phyloP scores from a whole-genome alignment of 2,329 filamentous ascomycete species.

The Davidsoniella virescens region DNA sequence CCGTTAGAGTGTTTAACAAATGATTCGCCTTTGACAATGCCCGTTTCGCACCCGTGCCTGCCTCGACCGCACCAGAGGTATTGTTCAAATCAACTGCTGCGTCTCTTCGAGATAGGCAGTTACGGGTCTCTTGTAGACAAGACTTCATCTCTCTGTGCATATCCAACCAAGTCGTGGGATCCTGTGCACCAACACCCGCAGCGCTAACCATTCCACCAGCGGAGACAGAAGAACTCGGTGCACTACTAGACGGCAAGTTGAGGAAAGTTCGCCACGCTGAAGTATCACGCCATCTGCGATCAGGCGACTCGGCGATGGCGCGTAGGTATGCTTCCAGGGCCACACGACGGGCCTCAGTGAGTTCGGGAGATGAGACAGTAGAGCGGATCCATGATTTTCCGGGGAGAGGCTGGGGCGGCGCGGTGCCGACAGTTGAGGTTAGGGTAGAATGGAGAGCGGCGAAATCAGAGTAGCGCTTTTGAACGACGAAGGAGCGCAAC shows the following conservation, averaged over 20 bases:
- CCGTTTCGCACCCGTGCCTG: constrained; percentile 58
- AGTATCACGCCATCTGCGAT: constrained; percentile 60
- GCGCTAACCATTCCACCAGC: constrained; percentile 28
- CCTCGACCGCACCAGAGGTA: constrained; percentile 36
- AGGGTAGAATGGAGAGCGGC: constrained; percentile 47
- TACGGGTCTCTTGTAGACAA: constrained; percentile 49
- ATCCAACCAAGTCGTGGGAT: constrained; percentile 60
- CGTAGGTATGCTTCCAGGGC: constrained; percentile 57
- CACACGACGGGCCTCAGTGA: constrained; percentile 53
- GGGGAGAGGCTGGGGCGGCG: constrained; percentile 53
- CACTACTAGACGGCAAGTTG: constrained; percentile 43
- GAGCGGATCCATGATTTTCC: constrained; percentile 63
- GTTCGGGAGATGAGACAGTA: constrained; percentile 50
- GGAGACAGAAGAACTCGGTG: constrained; percentile 31
- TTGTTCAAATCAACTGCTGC: constrained; percentile 26
- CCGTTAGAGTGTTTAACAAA: constrained; percentile 45
- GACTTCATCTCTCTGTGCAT: constrained; percentile 58
- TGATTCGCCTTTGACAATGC: constrained; percentile 52
- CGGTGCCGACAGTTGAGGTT: constrained; percentile 37
- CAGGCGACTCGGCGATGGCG: constrained; percentile 55
- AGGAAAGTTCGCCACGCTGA: constrained; percentile 58
- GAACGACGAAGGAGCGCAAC: constrained; percentile 56
- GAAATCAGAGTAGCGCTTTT: constrained; percentile 76
- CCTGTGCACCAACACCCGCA: constrained; percentile 28
- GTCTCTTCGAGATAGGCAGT: constrained; percentile 52